Percentiles rank a stretch among this genome's conserved stretches.
Evolutionary conservation across 2,329 filamentous ascomycete species (phyloP).

Genomic region (Dactylellina cionopaga): DNA sequence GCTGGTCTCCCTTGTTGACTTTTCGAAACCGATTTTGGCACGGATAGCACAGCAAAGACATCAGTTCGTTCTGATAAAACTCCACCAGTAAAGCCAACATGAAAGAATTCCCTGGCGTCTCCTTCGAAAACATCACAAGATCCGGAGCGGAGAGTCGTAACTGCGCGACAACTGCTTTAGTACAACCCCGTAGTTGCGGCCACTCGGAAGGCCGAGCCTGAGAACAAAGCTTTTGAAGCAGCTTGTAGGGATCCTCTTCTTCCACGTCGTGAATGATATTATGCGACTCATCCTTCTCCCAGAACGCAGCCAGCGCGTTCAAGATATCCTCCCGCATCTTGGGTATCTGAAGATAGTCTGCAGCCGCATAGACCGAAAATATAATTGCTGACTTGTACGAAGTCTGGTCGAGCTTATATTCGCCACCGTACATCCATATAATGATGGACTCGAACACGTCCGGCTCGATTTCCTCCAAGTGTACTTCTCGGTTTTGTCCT

Average conservation of each 20-base stretch:
- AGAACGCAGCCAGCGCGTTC: neutral
- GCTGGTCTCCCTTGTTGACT: neutral
- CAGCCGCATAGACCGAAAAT: neutral
- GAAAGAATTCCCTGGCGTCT: neutral
- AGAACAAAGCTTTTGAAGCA: neutral
- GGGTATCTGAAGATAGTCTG: conserved; percentile 14
- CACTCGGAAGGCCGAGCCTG: neutral
- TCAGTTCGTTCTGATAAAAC: neutral
- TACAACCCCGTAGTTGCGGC: neutral
- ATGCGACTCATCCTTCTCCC: neutral
- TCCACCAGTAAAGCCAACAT: neutral
- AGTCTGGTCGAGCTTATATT: neutral
- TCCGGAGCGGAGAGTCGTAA: neutral
- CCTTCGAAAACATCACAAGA: neutral
- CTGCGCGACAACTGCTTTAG: neutral
- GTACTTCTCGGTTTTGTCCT: neutral
- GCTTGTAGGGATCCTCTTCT: neutral
- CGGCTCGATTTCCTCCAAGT: conserved; percentile 1
- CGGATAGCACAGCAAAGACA: neutral
- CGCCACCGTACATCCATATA: neutral
- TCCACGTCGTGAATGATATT: too few relatives aligned
- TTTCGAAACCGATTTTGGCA: too few relatives aligned
- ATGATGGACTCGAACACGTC: neutral
- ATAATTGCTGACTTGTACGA: neutral
- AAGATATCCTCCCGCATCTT: neutral